phyloP scores from a whole-genome alignment of 2,329 filamentous ascomycete genomes.

The Ophiostoma ips region DNA sequence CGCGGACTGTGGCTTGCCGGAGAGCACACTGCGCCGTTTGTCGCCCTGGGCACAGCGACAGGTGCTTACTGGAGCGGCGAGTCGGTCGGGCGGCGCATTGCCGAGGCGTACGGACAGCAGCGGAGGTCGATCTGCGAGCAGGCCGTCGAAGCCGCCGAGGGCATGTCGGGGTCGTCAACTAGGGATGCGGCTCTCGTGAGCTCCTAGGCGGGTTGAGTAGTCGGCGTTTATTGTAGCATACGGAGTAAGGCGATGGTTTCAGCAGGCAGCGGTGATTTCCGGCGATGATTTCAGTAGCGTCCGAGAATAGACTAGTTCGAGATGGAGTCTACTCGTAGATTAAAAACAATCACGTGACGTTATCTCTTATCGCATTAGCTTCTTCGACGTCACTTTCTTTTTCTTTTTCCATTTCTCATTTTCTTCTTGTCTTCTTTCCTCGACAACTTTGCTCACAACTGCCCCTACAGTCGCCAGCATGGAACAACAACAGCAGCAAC shows the following conservation, averaged over 20 bases:
- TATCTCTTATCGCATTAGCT: neutral
- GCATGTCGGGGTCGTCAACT: neutral
- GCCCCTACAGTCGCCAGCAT: neutral
- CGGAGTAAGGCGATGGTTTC: too few species aligned
- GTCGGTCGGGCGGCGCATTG: constrained; percentile 53
- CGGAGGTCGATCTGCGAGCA: neutral
- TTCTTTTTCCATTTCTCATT: neutral
- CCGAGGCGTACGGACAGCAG: constrained; percentile 30
- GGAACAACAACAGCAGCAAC: neutral
- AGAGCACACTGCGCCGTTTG: constrained; percentile 82
- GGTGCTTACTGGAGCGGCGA: constrained; percentile 91
- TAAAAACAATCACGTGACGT: neutral
- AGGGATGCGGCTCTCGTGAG: neutral
- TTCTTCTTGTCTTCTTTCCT: neutral
- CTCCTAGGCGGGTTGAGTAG: neutral
- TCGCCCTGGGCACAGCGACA: constrained; percentile 75
- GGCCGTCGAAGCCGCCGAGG: constrained; percentile 16
- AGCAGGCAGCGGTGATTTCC: too few species aligned
- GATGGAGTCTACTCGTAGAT: too few species aligned
- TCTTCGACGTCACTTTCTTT: neutral
- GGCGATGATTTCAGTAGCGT: too few species aligned
- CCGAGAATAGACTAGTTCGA: too few species aligned
- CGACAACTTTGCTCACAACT: neutral
- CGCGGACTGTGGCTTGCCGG: constrained; percentile 73
- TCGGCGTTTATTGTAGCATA: too few species aligned